These are phyloP conservation scores for Mycosarcoma maydis DNA, from an alignment of 1,284 basidiomycete species.

Conservation along the genomic window DNA sequence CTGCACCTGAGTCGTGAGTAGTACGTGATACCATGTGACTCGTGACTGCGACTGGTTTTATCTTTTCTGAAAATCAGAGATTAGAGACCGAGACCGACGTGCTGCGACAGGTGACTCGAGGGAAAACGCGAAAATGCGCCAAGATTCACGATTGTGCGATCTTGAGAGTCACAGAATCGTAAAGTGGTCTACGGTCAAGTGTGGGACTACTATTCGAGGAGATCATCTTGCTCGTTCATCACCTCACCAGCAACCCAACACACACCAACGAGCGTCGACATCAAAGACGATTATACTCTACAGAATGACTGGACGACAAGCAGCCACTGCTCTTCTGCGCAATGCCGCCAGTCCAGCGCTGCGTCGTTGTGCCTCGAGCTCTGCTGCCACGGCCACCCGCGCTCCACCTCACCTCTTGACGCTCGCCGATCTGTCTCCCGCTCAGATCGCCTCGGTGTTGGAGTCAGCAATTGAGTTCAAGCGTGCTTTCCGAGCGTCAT, in stretches of 20 bases:
- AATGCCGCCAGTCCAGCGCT: slow-evolving; percentile 1
- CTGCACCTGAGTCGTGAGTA: slow-evolving; percentile 1
- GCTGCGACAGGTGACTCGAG: slow-evolving; percentile 15
- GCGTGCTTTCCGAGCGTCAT: slow-evolving; percentile 72
- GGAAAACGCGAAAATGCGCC: neutral
- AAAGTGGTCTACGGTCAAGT: too few relatives aligned
- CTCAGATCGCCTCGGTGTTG: slow-evolving; percentile 76
- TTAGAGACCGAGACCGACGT: neutral
- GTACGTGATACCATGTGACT: too few relatives aligned
- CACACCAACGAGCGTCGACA: too few relatives aligned
- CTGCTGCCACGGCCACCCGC: slow-evolving; percentile 7
- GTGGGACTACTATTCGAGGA: too few relatives aligned
- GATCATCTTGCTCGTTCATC: too few relatives aligned
- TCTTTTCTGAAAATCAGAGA: neutral
- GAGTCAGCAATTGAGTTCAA: slow-evolving; percentile 76
- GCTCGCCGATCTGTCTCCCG: slow-evolving; percentile 80
- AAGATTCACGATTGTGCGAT: slow-evolving; percentile 1
- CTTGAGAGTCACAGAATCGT: neutral
- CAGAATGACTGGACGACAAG: slow-evolving; percentile 31
- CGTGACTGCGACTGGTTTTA: too few relatives aligned
- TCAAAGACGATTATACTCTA: neutral
- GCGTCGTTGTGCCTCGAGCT: slow-evolving; percentile 32
- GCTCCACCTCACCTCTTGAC: slow-evolving; percentile 73
- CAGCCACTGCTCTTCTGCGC: slow-evolving; percentile 13
- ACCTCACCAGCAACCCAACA: too few relatives aligned